phyloP scores from a whole-genome alignment of 768 basidiomycete genomes.

The Boletus rex-veris region DNA sequence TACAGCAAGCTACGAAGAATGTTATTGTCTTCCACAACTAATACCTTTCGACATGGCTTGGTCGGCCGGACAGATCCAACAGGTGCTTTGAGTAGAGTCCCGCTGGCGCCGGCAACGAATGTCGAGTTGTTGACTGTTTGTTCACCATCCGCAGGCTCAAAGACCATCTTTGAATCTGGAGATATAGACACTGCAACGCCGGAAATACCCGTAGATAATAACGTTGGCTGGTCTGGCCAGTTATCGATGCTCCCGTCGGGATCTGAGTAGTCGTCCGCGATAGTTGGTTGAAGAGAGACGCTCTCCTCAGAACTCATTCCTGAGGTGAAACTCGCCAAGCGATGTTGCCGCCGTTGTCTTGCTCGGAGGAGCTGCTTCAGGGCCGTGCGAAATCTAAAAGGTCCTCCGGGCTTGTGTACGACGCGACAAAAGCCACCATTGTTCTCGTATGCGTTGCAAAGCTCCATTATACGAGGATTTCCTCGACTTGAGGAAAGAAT shows the following conservation, averaged over 20 bases:
- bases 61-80: constrained; percentile 46
- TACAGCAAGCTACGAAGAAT: constrained; percentile 82
- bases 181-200: constrained; percentile 16
- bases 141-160: constrained; percentile 15
- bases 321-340: constrained; percentile 17
- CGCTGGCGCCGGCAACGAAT: constrained; percentile 54
- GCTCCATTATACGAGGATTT: constrained; percentile 55
- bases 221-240: constrained; percentile 22
- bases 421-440: constrained; percentile 88
- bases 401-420: constrained; percentile 86
- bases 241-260: constrained; percentile 29
- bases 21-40: constrained; percentile 89
- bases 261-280: constrained; percentile 23
- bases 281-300: constrained; percentile 26
- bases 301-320: constrained; percentile 25
- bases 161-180: constrained; percentile 28
- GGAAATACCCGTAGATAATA: constrained; percentile 7
- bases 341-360: constrained; percentile 31
- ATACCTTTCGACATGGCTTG: constrained; percentile 54
- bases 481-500: constrained; percentile 71
- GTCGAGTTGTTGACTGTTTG: constrained; percentile 35
- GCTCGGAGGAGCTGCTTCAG: constrained; percentile 47
- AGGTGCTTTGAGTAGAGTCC: constrained; percentile 68
- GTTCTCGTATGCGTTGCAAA: constrained; percentile 67
- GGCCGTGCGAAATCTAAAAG: constrained; percentile 62